Conservation (phyloP, 2,329 filamentous ascomycete genomes). For the Dactylellina sp. region DNA sequence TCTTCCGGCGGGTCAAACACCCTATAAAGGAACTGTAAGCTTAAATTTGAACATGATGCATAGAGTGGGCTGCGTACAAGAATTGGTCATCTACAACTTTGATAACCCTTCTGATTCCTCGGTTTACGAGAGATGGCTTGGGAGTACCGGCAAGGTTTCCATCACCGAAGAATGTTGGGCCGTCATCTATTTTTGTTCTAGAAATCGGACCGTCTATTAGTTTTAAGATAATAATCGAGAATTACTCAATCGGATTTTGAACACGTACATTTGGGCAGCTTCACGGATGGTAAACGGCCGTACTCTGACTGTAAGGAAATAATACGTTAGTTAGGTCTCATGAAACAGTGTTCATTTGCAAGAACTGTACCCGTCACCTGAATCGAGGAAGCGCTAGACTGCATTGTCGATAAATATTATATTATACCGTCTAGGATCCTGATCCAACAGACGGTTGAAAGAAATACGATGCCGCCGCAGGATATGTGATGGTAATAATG, state of each 20-base stretch:
- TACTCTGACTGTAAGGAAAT: slow-evolving; percentile 70
- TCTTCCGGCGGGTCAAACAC: slow-evolving; percentile 98
- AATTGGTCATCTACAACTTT: slow-evolving; percentile 97
- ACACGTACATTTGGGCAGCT: slow-evolving; percentile 82
- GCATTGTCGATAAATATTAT: slow-evolving; percentile 24
- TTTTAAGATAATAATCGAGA: slow-evolving; percentile 7
- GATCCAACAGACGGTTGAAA: slow-evolving; percentile 6
- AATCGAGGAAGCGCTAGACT: slow-evolving; percentile 52
- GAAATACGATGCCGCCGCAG: neutral
- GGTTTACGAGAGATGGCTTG: slow-evolving; percentile 83
- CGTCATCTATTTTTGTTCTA: slow-evolving; percentile 79
- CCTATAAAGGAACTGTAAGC: slow-evolving; percentile 67
- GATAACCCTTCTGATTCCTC: slow-evolving; percentile 89
- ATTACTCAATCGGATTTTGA: neutral
- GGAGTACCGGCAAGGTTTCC: slow-evolving; percentile 90
- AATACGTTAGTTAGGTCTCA: slow-evolving; percentile 3
- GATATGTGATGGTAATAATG: neutral
- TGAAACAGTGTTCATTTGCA: neutral
- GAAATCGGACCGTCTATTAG: slow-evolving; percentile 22
- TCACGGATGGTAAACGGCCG: slow-evolving; percentile 86
- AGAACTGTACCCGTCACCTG: slow-evolving; percentile 45
- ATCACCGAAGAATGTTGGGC: slow-evolving; percentile 92
- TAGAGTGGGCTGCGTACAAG: slow-evolving; percentile 73
- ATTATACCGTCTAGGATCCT: slow-evolving; percentile 10
- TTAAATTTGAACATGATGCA: slow-evolving; percentile 6